These are phyloP conservation scores for Eimeria acervulina DNA, from an alignment of 169 alveolate species.

Conservation along the genomic window DNA sequence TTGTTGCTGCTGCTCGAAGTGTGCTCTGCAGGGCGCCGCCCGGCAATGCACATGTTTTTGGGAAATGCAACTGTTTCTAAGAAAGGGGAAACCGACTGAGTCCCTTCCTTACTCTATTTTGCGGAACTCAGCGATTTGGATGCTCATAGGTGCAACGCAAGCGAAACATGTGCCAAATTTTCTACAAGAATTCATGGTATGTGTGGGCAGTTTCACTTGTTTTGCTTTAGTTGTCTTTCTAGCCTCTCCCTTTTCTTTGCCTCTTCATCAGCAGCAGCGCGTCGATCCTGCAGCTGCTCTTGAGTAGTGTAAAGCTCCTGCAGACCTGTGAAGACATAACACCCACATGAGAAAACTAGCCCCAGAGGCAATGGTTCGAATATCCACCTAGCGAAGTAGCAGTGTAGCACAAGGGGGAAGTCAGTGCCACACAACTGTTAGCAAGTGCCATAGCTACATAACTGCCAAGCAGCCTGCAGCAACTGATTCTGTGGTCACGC, in stretches of 20 bases:
- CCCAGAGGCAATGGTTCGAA: neutral
- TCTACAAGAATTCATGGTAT: neutral
- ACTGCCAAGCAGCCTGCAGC: neutral
- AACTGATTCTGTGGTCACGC: neutral
- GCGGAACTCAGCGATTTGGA: neutral
- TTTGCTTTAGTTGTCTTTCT: conserved; percentile 86
- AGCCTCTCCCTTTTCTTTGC: conserved; percentile 88
- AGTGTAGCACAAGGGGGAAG: neutral
- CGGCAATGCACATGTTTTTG: neutral
- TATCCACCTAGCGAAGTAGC: neutral
- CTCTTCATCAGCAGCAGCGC: conserved; percentile 88
- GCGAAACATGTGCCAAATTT: no score
- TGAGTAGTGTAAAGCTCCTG: conserved; percentile 85
- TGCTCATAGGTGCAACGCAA: neutral
- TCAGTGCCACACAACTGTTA: neutral
- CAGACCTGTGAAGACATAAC: conserved; percentile 32
- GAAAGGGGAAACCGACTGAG: neutral
- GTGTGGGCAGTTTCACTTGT: conserved; percentile 75
- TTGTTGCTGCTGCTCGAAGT: conserved; percentile 58
- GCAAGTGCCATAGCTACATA: neutral
- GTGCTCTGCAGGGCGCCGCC: conserved; percentile 6
- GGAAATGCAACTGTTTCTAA: neutral
- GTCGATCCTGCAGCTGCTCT: conserved; percentile 86
- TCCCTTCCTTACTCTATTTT: neutral
- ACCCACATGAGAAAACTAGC: neutral